Evolutionary conservation across 106 monocot species (phyloP).

Genomic region (Allium cepa): DNA sequence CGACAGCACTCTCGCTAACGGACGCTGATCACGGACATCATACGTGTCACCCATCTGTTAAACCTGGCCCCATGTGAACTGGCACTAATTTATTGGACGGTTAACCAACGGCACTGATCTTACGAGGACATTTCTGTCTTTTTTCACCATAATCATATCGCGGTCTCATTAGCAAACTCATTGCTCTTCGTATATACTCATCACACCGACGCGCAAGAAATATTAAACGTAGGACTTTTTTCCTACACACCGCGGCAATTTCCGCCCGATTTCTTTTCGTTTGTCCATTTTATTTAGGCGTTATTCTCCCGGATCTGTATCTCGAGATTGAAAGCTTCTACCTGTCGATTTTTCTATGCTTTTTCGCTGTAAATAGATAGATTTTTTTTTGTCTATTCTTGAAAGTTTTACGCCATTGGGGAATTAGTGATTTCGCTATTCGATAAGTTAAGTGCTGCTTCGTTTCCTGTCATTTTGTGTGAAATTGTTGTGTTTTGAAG

Average conservation of each 20-base stretch:
- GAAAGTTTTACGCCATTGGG: neutral
- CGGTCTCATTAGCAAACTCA: neutral
- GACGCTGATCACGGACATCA: neutral
- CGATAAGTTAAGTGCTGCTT: neutral
- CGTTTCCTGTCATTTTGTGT: neutral
- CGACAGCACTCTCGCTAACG: neutral
- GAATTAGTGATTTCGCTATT: neutral
- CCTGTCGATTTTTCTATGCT: neutral
- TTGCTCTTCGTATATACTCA: constrained; percentile 12
- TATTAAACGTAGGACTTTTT: neutral
- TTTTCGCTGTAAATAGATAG: neutral
- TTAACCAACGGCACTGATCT: constrained; percentile 6
- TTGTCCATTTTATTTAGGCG: no score
- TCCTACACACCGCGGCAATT: neutral
- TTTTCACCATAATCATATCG: no score
- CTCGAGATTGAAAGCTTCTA: neutral
- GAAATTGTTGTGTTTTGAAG: neutral
- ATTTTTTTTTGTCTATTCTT: neutral
- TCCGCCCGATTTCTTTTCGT: neutral
- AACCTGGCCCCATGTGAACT: neutral
- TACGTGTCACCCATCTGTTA: neutral
- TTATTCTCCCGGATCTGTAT: neutral
- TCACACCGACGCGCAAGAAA: constrained; percentile 8
- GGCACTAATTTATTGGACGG: constrained; percentile 1
- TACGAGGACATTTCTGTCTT: neutral